Evolutionary conservation across 2,329 filamentous ascomycete genomes (phyloP).

Genomic region (Penicillium sp.): DNA sequence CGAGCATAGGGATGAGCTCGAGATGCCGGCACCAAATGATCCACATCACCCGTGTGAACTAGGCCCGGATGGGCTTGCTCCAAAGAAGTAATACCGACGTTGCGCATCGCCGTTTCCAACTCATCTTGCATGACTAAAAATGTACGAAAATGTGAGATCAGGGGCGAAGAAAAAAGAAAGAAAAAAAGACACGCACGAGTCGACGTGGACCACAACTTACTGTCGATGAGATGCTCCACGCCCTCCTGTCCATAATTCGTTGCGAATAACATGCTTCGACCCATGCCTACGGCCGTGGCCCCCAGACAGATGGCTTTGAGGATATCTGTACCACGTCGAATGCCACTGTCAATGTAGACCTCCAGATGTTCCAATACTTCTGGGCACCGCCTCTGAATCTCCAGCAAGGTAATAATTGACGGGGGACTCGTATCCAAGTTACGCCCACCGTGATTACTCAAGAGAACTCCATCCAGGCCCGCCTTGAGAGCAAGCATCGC

Average conservation of each 20-base stretch:
- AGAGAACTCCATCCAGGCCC: constrained; percentile 49
- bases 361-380: constrained; percentile 48
- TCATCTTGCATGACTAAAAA: constrained; percentile 41
- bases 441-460: constrained; percentile 56
- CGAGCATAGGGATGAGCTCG: constrained; percentile 41
- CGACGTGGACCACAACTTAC: constrained; percentile 36
- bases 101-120: constrained; percentile 45
- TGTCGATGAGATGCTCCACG: constrained; percentile 50
- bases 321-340: constrained; percentile 50
- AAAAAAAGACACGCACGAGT: not conserved
- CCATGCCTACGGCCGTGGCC: constrained; percentile 50
- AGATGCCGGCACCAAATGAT: constrained; percentile 43
- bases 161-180: not conserved
- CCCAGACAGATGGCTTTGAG: constrained; percentile 51
- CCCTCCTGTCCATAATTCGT: constrained; percentile 51
- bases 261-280: constrained; percentile 49
- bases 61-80: constrained; percentile 40
- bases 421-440: constrained; percentile 49
- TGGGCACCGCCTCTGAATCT: constrained; percentile 47
- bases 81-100: constrained; percentile 42
- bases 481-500: constrained; percentile 46
- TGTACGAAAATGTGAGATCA: not conserved
- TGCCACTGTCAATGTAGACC: constrained; percentile 50
- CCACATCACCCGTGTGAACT: constrained; percentile 46
- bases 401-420: constrained; percentile 47